phyloP scores from a whole-genome alignment of 495 filamentous ascomycete genomes.

The Neurospora sp. region DNA sequence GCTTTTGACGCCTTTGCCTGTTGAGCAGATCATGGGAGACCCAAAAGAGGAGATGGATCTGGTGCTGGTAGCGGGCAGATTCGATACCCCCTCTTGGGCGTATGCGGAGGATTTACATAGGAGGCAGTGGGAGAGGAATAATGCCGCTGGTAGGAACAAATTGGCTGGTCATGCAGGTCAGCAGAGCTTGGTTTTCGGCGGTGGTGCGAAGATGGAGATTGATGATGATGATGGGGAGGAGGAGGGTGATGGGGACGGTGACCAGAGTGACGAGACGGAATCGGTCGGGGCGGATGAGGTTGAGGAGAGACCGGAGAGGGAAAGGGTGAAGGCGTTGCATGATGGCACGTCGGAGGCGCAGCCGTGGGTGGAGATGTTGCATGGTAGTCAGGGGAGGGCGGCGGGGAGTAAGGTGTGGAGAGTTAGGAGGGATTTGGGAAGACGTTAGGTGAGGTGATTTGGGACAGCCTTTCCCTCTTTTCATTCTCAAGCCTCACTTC shows the following conservation, averaged over 20 bases:
- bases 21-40: too few species aligned
- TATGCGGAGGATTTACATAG: slow-evolving; percentile 41
- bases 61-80: slow-evolving; percentile 47
- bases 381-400: slow-evolving; percentile 36
- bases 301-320: slow-evolving; percentile 6
- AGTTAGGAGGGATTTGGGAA: slow-evolving; percentile 43
- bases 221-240: background rate
- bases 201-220: background rate
- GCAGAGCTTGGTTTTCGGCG: background rate
- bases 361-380: slow-evolving; percentile 44
- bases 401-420: slow-evolving; percentile 43
- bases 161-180: too few species aligned
- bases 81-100: slow-evolving; percentile 49
- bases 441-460: background rate
- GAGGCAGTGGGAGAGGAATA: background rate
- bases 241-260: slow-evolving; percentile 10
- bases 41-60: too few species aligned
- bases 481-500: too few species aligned
- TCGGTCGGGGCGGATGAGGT: slow-evolving; percentile 1
- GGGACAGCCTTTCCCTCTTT: too few species aligned
- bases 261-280: slow-evolving; percentile 10
- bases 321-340: slow-evolving; percentile 1
- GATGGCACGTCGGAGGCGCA: slow-evolving; percentile 13
- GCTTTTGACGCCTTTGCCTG: slow-evolving; percentile 39
- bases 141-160: background rate